Evolutionary conservation across 2,329 filamentous ascomycete species (phyloP), one percentile per base, ranked within the genome.

Genomic region (Alternaria conjuncta): DNA sequence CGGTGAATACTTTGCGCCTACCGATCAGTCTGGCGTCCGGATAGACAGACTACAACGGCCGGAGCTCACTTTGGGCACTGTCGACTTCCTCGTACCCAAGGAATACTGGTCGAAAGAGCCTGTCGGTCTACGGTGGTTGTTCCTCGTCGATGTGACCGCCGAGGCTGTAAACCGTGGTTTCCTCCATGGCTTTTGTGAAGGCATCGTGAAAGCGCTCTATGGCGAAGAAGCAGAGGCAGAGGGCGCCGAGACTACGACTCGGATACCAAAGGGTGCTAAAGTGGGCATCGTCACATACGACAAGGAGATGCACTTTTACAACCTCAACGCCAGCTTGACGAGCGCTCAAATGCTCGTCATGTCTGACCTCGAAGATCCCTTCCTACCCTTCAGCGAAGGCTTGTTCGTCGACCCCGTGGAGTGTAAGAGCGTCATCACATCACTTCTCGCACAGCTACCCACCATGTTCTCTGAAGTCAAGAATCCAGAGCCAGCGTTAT

Each of bases 81-180:
- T 98, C 49, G 96, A 99, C 78, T 99, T 97, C 77, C 86, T 96
- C 64, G 96, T 99, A 13, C 96, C 96, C 15, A 98, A 97, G 82
- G 96, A 99, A 82, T 99, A 99, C 82, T 99, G 94, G 93, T 95
- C 93, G 23, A 96, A 95, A 79, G 91, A 96, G 78, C 96, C 96
- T 0, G 92, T 96, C 13, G 94, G 93, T 23, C 79, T 98, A 72
- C 89, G 91, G 63, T 97, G 91, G 88, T 83, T 99, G 11, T 99
- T 99, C 79, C 80, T 97, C 67, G 92, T 99, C 61, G 96, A 99
- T 79, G 94, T 96, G 44, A 96, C 93, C 5, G 93, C 96, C 71
- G 95, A 97, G 80, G 89, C 95, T 1, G 91, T 92, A 68, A 96
- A 95, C 77, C 93, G 94, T 77, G 95, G 95, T 0, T 97, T 96